A percentile compares a stretch with the other conserved stretches of the same genome.
These are phyloP conservation scores for Kwoniella shivajii DNA, from an alignment of 1,284 basidiomycete genomes.

Conservation along the genomic window DNA sequence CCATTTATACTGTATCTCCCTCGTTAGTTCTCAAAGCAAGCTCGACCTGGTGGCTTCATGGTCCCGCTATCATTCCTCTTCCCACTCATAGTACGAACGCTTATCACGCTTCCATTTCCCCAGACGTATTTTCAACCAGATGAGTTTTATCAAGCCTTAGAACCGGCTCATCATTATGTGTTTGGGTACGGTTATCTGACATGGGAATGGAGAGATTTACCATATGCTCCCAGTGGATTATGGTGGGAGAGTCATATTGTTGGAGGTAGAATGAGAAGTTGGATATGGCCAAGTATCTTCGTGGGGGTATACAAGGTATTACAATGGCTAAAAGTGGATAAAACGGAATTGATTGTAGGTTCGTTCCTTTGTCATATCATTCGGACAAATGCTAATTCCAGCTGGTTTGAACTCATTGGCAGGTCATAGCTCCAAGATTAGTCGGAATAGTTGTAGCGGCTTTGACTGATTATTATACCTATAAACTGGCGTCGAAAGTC, in stretches of 20 bases:
- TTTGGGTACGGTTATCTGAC: constrained; percentile 91
- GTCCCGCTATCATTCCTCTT: constrained; percentile 30
- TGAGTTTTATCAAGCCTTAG: constrained; percentile 93
- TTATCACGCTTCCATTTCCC: constrained; percentile 63
- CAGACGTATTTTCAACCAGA: constrained; percentile 95
- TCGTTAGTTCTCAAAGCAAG: background rate
- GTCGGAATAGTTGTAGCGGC: constrained; percentile 80
- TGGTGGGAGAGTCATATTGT: constrained; percentile 25
- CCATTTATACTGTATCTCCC: background rate
- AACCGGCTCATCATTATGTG: constrained; percentile 84
- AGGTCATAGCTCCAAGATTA: constrained; percentile 66
- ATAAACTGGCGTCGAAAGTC: constrained; percentile 64
- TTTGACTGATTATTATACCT: constrained; percentile 75
- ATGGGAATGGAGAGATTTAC: constrained; percentile 87
- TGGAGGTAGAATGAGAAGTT: constrained; percentile 40
- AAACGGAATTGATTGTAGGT: constrained; percentile 61
- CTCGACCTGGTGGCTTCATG: constrained; percentile 12
- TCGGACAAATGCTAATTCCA: background rate
- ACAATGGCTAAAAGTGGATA: constrained; percentile 61
- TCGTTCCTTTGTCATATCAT: constrained; percentile 4
- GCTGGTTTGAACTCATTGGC: background rate
- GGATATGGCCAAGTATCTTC: constrained; percentile 62
- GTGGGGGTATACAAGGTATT: constrained; percentile 75
- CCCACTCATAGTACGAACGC: constrained; percentile 51
- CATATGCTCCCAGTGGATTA: constrained; percentile 48